Evolutionary conservation across 441 rosid species (phyloP).

Genomic region (Corymbia citriodora): DNA sequence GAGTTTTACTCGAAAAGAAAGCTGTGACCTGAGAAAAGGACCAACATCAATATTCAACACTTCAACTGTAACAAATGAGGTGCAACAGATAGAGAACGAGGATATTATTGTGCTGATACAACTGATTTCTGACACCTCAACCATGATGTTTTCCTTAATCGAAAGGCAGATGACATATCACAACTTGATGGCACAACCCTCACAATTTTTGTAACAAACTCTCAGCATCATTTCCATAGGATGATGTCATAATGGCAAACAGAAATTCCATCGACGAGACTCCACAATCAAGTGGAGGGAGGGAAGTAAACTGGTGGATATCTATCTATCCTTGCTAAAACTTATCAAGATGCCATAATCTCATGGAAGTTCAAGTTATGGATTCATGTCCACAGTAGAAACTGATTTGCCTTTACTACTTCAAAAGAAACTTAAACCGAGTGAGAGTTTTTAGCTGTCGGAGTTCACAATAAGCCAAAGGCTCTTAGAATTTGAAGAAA

Average conservation of each 20-base stretch:
- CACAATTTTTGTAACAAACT: not conserved
- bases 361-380: not conserved
- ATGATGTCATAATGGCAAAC: not conserved
- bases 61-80: not conserved
- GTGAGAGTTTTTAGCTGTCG: not conserved
- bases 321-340: not conserved
- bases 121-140: not conserved
- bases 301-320: not conserved
- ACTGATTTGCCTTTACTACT: not conserved
- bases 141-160: not conserved
- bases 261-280: not conserved
- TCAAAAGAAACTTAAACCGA: not conserved
- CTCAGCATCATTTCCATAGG: not conserved
- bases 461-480: not conserved
- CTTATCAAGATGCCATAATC: not conserved
- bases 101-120: not conserved
- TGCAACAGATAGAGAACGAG: not conserved
- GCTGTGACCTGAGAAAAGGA: not conserved
- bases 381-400: not conserved
- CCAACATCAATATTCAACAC: not conserved
- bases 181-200: not conserved
- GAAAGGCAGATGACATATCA: not conserved
- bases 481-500: not conserved
- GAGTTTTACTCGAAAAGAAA: slow-evolving; percentile 4
- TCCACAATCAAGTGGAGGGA: not conserved